Evolutionary conservation across 2,329 filamentous ascomycete species (phyloP).

Genomic region (Epichloe uncinata): DNA sequence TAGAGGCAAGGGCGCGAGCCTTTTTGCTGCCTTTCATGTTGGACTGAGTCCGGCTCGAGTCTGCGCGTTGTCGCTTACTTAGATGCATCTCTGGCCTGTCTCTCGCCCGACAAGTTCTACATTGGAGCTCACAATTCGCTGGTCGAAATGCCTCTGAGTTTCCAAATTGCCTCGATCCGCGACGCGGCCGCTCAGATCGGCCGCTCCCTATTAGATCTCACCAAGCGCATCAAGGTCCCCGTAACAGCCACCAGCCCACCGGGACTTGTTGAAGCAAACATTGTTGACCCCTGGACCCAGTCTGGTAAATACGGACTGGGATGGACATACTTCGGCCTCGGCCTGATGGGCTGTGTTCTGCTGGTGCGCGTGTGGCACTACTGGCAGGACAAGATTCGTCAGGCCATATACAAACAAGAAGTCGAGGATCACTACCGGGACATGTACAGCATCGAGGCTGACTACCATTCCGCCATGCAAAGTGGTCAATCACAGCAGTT

Average conservation of each 20-base stretch:
- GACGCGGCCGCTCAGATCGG: conserved; percentile 21
- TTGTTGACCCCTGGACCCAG: conserved; percentile 64
- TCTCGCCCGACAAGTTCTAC: neutral
- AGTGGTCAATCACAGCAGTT: conserved; percentile 50
- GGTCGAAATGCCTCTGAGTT: conserved; percentile 28
- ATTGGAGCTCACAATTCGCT: conserved; percentile 1
- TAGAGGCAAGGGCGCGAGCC: neutral
- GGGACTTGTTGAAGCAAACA: conserved; percentile 47
- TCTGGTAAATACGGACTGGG: conserved; percentile 77
- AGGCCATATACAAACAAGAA: conserved; percentile 77
- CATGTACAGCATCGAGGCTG: conserved; percentile 37
- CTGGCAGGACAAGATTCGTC: conserved; percentile 87
- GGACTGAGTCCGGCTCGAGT: neutral
- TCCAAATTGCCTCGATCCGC: conserved; percentile 17
- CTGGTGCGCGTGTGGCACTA: conserved; percentile 69
- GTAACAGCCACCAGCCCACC: conserved; percentile 46
- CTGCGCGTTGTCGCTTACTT: conserved; percentile 2
- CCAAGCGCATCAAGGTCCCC: conserved; percentile 46
- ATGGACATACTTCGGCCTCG: conserved; percentile 79
- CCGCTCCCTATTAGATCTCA: conserved; percentile 24
- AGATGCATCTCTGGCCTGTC: neutral
- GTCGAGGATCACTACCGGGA: conserved; percentile 51
- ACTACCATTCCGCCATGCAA: conserved; percentile 31
- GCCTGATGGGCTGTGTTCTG: conserved; percentile 53
- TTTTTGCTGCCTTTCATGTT: conserved; percentile 1